Base-by-base conservation (phyloP, 225 moss, liverwort and hornwort species). In the Ulota crispa region DNA sequence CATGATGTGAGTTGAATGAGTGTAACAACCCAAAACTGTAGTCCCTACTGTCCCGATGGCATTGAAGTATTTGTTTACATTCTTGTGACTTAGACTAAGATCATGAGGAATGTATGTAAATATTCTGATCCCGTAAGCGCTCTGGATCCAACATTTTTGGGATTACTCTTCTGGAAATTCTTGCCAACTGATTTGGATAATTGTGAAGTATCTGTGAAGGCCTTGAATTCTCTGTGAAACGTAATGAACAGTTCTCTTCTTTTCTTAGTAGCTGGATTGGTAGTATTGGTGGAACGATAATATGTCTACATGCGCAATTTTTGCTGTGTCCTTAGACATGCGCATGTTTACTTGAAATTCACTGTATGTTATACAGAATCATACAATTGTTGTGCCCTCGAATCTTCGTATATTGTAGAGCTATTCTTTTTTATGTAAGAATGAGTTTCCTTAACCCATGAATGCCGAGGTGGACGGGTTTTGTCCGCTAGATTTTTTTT, bases 151-250 rank as follows among this genome's bases (percentile, higher is more conserved):
- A 28, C 27, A 14, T 72, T 72, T 27, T 50, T 72, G 53, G 53
- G 52, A 45, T 52, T 26, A 64, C 53, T 28, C 66, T 77, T 66
- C 11, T 83, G 57, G 50, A 86, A 86, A 75, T 75, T 5, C 37
- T 30, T 79, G 64, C 64, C 57, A 79, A 36, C 68, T 42, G 15
- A 56, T 43, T 63, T 64, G 45, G 70, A 53, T 47, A 57, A 36
- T 64, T 36, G 53, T 82, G 56, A 55, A 70, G 79, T 75, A 20
- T 67, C 57, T 55, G 75, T 57, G 45, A 45, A 57, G 12, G 43
- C 45, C 57, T 43, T 57, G 32, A 13, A 24, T 56, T 81, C 43
- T 20, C 32, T 56, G 75, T 64, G 64, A 69, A 45, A 45, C 55
- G n/a, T 70, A 21, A 37, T 75, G 41, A 72, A 41, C 11, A 61